Evolutionary conservation across 805 yeast species (phyloP), one percentile per base, ranked within the genome.

Genomic region (Metschnikowia matae): DNA sequence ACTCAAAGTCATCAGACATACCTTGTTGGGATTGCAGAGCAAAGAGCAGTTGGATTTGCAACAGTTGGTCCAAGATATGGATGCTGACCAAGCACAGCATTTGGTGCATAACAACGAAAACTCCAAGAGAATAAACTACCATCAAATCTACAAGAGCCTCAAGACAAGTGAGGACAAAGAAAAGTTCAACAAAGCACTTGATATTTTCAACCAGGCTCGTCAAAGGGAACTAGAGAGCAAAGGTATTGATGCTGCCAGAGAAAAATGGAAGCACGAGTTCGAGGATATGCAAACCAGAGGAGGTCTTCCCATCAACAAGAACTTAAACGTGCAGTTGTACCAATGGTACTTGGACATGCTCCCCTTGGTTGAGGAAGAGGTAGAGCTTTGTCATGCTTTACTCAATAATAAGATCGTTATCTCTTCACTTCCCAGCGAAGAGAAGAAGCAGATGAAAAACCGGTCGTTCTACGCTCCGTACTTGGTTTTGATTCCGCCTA

Each of bases 211-310:
- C 57, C 80, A 79, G 49, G 81, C 80, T 23, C 81, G 99, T 63
- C 97, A 94, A 65, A 72, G 80, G 42, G 78, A 78, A 31, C 64
- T 94, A 32, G 99, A 94, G 67, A 72, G 81, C 17, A 78, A 86
- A 51, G 92, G 96, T 2, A 74, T 87, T 1, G 91, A 87, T 55
- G 91, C 92, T 1, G 96, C 98, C 0, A 82, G 80, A 54, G 89
- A 85, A 60, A 85, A 87, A 65, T 92, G 99, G 99, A 84, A 82
- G 63, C 84, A 83, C 57, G 91, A 84, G 55, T 85, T 80, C 58
- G 95, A 89, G 59, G 82, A 80, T 48, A 75, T 82, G 61, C 73
- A 74, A 51, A 74, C 77, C 44, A 75, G 85, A 56, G 89, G 89
- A 20, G 81, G 76, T 11, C 62, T 79, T 48, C 65, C 81, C 3